These are phyloP conservation scores for Penicillium maclennaniae DNA, from an alignment of 495 filamentous ascomycete species.

Conservation along the genomic window DNA sequence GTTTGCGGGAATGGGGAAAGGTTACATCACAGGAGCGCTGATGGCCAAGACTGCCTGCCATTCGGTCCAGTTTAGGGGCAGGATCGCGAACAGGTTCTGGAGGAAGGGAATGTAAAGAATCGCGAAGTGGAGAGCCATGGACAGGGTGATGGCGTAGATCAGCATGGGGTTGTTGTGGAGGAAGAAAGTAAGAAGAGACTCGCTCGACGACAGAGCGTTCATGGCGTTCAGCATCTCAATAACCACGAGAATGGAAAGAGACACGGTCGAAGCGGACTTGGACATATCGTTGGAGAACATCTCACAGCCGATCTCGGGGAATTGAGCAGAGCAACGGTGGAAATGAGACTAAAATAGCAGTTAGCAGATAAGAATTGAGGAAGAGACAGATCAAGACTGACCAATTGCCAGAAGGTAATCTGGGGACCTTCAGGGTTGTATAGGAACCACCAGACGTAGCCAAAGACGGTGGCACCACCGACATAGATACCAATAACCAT, in stretches of 20 bases:
- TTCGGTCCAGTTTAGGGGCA: constrained; percentile 83
- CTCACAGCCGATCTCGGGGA: constrained; percentile 87
- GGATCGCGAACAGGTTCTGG: constrained; percentile 83
- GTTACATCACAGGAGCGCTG: constrained; percentile 92
- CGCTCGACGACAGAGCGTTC: constrained; percentile 94
- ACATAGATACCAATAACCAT: constrained; percentile 95
- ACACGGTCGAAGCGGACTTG: constrained; percentile 92
- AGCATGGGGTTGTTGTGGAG: constrained; percentile 97
- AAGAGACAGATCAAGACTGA: constrained; percentile 29
- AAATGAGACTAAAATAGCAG: constrained; percentile 63
- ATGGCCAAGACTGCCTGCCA: constrained; percentile 92
- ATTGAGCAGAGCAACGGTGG: constrained; percentile 82
- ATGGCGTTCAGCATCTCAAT: constrained; percentile 99
- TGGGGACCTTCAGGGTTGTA: constrained; percentile 88
- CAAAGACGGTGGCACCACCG: constrained; percentile 89
- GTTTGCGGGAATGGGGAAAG: background rate
- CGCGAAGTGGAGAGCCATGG: constrained; percentile 94
- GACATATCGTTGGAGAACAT: constrained; percentile 91
- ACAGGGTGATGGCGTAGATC: constrained; percentile 87
- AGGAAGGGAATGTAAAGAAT: constrained; percentile 90
- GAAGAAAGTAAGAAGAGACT: constrained; percentile 88
- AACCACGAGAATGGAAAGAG: constrained; percentile 85
- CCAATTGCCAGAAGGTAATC: constrained; percentile 87
- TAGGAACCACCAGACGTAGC: constrained; percentile 99
- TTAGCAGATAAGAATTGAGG: constrained; percentile 6